These are phyloP conservation scores for Endoconidiophora laricicola DNA, from an alignment of 2,329 filamentous ascomycete species.

Conservation along the genomic window DNA sequence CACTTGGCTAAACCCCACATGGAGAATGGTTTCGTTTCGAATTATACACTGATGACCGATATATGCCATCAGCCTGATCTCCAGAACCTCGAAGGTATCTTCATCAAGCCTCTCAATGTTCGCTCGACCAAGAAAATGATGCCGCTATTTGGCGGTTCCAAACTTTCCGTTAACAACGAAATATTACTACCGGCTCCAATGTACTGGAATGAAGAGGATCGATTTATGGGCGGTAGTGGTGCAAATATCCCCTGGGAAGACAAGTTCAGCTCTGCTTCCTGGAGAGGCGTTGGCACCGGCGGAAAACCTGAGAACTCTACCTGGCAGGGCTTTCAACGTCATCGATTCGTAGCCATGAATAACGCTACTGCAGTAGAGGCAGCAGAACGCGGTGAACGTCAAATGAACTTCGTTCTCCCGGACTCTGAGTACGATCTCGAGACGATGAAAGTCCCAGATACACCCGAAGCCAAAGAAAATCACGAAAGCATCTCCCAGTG, in stretches of 20 bases:
- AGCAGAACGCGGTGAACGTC: slow-evolving; percentile 29
- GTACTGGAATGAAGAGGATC: slow-evolving; percentile 48
- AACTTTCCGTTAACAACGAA: slow-evolving; percentile 52
- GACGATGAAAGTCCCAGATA: slow-evolving; percentile 16
- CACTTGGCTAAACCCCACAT: slow-evolving; percentile 31
- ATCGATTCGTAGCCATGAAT: slow-evolving; percentile 58
- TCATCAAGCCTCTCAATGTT: slow-evolving; percentile 43
- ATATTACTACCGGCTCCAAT: slow-evolving; percentile 53
- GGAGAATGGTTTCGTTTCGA: slow-evolving; percentile 41
- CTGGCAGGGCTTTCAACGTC: slow-evolving; percentile 59
- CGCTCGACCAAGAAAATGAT: slow-evolving; percentile 40
- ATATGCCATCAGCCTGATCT: slow-evolving; percentile 51
- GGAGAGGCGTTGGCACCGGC: slow-evolving; percentile 53
- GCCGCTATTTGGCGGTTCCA: slow-evolving; percentile 53
- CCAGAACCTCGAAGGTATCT: slow-evolving; percentile 44
- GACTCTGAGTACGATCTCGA: slow-evolving; percentile 29
- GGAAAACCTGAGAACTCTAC: slow-evolving; percentile 41
- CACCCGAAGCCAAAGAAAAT: neutral
- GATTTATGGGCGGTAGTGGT: slow-evolving; percentile 40
- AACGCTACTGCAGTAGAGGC: slow-evolving; percentile 42
- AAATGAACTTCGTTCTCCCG: slow-evolving; percentile 39
- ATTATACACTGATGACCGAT: slow-evolving; percentile 43
- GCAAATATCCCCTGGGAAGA: slow-evolving; percentile 38
- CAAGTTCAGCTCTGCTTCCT: slow-evolving; percentile 39
- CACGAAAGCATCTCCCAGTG: slow-evolving; percentile 31